Base-by-base conservation (phyloP, 2,329 filamentous ascomycete genomes). In the Penicillium sp. region DNA sequence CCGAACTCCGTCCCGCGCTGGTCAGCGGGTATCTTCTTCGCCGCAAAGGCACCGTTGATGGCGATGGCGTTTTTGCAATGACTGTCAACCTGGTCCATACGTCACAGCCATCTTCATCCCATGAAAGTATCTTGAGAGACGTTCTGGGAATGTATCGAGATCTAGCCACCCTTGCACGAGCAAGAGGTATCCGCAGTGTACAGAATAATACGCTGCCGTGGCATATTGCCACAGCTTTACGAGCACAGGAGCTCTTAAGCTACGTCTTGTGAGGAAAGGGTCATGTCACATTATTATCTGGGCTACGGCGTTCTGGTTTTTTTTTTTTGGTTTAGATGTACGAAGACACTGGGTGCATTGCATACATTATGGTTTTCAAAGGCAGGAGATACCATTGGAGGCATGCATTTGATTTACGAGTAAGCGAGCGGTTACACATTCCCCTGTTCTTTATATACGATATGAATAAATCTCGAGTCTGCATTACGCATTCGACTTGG, bases 1-100 rank as follows among this genome's bases (percentile, higher is more conserved):
- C 71, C 7, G 72, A 75, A 45, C 72, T 71, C 58, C 69, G 71
- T 18, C 75, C 75, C 18, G 70, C 74, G 7, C 58, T 77, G 33
- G 68, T 69, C n/a, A 79, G 74, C 52, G 77, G 74, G 18, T 76
- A 77, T 59, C 66, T 80, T 3, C 63, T 80, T 36, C 77, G 77
- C 46, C 73, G 76, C 29, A 73, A 69, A 43, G 74, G 75, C 7
- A 46, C 64, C 7, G 70, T 68, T 37, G 71, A 75, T 41, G 66
- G 69, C 23, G 75, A 78, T 21, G 76, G 75, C 9, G 63, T 72
- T 20, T 68, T 68, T 45, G 60, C 69, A 9, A 67, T 78, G 57
- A 68, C 67, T 15, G 67, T 78, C 20, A 77, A 77, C 54, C 54
- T 80, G 6, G 55, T 79, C 15, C 64, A 73, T 44, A 62, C 69